Conservation (phyloP, 2,329 filamentous ascomycete genomes). For the Diaporthe amygdali region DNA sequence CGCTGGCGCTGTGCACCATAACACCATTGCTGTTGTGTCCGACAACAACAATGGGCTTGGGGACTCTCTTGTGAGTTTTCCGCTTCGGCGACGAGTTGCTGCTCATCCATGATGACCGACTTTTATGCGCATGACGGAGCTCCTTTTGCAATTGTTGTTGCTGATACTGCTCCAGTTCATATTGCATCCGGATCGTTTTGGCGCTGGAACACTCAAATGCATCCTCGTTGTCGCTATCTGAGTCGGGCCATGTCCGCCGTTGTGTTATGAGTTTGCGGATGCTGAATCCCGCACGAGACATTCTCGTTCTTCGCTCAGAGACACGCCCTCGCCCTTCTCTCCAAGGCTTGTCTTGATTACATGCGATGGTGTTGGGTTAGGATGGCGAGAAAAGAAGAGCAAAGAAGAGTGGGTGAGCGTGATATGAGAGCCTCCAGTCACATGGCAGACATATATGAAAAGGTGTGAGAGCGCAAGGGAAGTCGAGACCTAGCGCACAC, state of each 20-base stretch:
- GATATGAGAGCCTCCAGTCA: slow-evolving; percentile 1
- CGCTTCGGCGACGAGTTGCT: slow-evolving; percentile 29
- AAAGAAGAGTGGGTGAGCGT: not conserved
- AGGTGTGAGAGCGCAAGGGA: not conserved
- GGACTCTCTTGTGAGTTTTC: slow-evolving; percentile 35
- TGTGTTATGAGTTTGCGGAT: slow-evolving; percentile 49
- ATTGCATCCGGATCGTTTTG: slow-evolving; percentile 25
- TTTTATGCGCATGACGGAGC: slow-evolving; percentile 15
- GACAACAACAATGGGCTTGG: slow-evolving; percentile 43
- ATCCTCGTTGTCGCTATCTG: slow-evolving; percentile 29
- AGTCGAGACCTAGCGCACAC: not conserved
- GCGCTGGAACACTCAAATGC: slow-evolving; percentile 29
- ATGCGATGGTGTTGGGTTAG: not conserved
- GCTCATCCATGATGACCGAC: slow-evolving; percentile 30
- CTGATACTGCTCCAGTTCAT: slow-evolving; percentile 27
- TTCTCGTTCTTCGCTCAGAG: slow-evolving; percentile 13
- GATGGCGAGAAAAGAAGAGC: not conserved
- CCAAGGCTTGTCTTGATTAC: not conserved
- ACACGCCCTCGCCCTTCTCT: slow-evolving; percentile 9
- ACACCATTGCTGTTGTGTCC: slow-evolving; percentile 31
- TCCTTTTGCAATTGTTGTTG: slow-evolving; percentile 22
- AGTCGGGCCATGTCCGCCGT: slow-evolving; percentile 30
- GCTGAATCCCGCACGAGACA: slow-evolving; percentile 47
- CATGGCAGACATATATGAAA: slow-evolving; percentile 20
- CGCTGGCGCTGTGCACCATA: slow-evolving; percentile 34